Base-by-base conservation (phyloP, 2,329 filamentous ascomycete species). In the Plectosphaerella sp. region DNA sequence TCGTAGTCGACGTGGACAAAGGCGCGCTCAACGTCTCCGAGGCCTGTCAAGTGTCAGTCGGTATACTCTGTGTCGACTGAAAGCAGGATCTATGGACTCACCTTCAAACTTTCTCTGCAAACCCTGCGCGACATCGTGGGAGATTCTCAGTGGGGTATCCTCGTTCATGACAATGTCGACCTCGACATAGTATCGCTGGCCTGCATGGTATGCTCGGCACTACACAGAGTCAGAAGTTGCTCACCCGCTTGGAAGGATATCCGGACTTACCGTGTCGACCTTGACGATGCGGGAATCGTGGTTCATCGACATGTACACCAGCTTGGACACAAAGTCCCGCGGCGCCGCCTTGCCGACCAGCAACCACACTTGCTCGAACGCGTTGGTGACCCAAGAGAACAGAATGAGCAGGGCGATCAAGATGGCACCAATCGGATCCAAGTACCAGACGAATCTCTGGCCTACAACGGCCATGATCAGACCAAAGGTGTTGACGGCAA, bases 321-420 rank as follows among this genome's bases (percentile, higher is more conserved):
- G 68, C 67, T 80, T 80, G 52, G 76, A 75, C 55, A 81, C 70
- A 58, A 78, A 81, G 51, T 79, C 77, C 18, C 73, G 73, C 2
- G 80, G 79, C n/a, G 82, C 82, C 2, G 79, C 74, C 57, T 83
- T 83, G 50, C 82, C 82, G 1, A 84, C 82, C 5, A 85, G 72
- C 60, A 84, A 72, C 72, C 78, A 81, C 14, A 85, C 78, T 56
- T 86, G 80, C 57, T 84, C 82, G 52, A 79, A 80, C 4, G 81
- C 81, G 47, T 84, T 84, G 49, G 76, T 66, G 11, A 77, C 73
- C 82, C 82, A 85, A 18, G 82, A 84, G 60, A 78, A 77, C 54
- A 84, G 74, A 58, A 85, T 83, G 57, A 84, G 72, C 33, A 84
- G 65, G 6, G 79, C 82, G 51, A 86, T 83, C 49, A 78, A 66